These are phyloP conservation scores for Pyrenophora tritici-repentis DNA, from an alignment of 2,329 filamentous ascomycete genomes.

Conservation along the genomic window DNA sequence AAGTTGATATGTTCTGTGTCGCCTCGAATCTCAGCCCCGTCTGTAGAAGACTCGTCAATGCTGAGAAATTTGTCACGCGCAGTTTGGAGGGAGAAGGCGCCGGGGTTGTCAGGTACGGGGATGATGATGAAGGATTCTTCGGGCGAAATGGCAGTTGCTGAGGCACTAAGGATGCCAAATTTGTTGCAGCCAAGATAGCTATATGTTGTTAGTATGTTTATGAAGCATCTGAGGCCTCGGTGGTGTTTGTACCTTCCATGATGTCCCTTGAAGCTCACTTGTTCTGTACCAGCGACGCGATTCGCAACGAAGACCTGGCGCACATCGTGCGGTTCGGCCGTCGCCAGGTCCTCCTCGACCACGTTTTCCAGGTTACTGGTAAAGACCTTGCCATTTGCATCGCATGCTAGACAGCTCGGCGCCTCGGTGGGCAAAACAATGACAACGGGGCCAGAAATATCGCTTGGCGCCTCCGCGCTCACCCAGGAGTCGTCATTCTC, in stretches of 20 bases:
- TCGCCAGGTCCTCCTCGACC: conserved; percentile 78
- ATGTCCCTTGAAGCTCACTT: conserved; percentile 84
- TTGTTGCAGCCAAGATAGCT: conserved; percentile 88
- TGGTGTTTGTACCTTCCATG: conserved; percentile 69
- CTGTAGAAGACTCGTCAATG: conserved; percentile 52
- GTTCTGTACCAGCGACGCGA: conserved; percentile 78
- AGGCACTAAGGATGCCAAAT: conserved; percentile 76
- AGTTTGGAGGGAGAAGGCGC: conserved; percentile 76
- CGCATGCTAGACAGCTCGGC: conserved; percentile 78
- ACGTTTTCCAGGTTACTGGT: conserved; percentile 83
- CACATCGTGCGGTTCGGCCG: conserved; percentile 92
- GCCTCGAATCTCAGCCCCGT: conserved; percentile 69
- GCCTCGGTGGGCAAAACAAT: conserved; percentile 78
- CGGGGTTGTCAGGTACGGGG: conserved; percentile 64
- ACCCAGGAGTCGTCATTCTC: conserved; percentile 89
- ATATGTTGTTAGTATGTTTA: not conserved
- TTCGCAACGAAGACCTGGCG: conserved; percentile 94
- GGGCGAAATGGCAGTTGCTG: conserved; percentile 78
- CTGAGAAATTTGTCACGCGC: conserved; percentile 72
- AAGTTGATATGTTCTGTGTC: conserved; percentile 72
- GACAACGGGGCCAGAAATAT: conserved; percentile 81
- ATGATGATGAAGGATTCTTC: conserved; percentile 81
- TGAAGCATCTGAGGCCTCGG: not conserved
- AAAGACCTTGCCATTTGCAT: conserved; percentile 86
- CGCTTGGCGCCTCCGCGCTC: conserved; percentile 72